A percentile compares a stretch with the other conserved stretches of the same genome.
Conservation (phyloP, 1,284 basidiomycete genomes). For the Apiotrichum gracile region DNA sequence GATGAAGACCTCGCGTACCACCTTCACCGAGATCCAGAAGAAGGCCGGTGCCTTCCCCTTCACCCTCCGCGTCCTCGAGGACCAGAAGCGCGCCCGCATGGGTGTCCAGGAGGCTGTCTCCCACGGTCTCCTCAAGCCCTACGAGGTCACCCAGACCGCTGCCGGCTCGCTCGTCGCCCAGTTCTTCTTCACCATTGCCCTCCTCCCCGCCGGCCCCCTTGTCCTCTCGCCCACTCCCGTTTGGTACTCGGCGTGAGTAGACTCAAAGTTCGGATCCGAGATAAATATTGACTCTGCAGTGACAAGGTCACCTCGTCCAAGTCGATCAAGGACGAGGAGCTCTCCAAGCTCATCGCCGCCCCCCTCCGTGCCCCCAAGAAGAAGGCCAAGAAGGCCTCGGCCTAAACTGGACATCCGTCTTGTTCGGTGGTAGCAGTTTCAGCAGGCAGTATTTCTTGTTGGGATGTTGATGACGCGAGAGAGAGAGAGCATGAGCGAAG, state of each 20-base stretch:
- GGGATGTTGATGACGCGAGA: not conserved
- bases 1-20: conserved; percentile 91
- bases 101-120: conserved; percentile 93
- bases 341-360: conserved; percentile 70
- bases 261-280: not conserved
- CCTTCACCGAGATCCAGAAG: conserved; percentile 95
- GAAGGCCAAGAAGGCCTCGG: conserved; percentile 72
- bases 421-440: too few species aligned
- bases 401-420: not conserved
- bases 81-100: conserved; percentile 91
- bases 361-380: conserved; percentile 85
- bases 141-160: conserved; percentile 60
- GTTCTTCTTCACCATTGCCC: conserved; percentile 90
- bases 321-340: conserved; percentile 76
- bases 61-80: conserved; percentile 87
- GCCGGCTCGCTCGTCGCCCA: conserved; percentile 75
- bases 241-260: conserved; percentile 75
- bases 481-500: not conserved
- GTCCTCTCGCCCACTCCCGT: conserved; percentile 77
- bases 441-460: not conserved
- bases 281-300: conserved; percentile 14
- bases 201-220: conserved; percentile 75
- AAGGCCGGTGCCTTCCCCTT: conserved; percentile 97
- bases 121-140: conserved; percentile 56
- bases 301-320: conserved; percentile 73